Evolutionary conservation across 2,329 filamentous ascomycete species (phyloP).

Genomic region (Lecanoromycetidae sp.): DNA sequence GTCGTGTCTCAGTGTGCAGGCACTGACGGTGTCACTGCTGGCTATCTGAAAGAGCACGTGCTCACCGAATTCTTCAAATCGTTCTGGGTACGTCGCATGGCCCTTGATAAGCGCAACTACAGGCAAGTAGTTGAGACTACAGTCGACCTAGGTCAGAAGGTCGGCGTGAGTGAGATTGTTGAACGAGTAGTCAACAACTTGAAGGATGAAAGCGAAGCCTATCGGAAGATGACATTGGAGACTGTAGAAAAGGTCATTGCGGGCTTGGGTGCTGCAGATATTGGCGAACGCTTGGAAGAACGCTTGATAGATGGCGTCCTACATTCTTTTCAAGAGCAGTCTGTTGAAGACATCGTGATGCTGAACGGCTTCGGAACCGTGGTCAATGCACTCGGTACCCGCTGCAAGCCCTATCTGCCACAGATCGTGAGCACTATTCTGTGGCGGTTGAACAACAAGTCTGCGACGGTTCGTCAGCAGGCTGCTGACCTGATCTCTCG

Average conservation of each 20-base stretch:
- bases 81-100: constrained; percentile 97
- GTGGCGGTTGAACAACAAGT: constrained; percentile 96
- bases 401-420: constrained; percentile 91
- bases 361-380: constrained; percentile 97
- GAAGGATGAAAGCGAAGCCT: constrained; percentile 95
- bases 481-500: constrained; percentile 92
- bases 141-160: constrained; percentile 91
- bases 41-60: constrained; percentile 90
- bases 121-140: constrained; percentile 96
- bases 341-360: constrained; percentile 88
- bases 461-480: constrained; percentile 89
- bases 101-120: constrained; percentile 93
- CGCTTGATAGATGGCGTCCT: constrained; percentile 89
- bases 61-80: constrained; percentile 96
- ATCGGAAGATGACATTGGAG: constrained; percentile 98
- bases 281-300: constrained; percentile 84
- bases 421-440: constrained; percentile 96
- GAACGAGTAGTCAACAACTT: constrained; percentile 88
- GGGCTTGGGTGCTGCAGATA: constrained; percentile 83
- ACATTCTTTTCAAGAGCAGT: constrained; percentile 95
- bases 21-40: constrained; percentile 87
- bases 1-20: constrained; percentile 92
- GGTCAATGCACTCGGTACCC: constrained; percentile 82
- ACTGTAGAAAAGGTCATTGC: constrained; percentile 95
- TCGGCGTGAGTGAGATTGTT: constrained; percentile 91